phyloP scores from a whole-genome alignment of 257 asterid species.

The Solanum gracilifrons region DNA sequence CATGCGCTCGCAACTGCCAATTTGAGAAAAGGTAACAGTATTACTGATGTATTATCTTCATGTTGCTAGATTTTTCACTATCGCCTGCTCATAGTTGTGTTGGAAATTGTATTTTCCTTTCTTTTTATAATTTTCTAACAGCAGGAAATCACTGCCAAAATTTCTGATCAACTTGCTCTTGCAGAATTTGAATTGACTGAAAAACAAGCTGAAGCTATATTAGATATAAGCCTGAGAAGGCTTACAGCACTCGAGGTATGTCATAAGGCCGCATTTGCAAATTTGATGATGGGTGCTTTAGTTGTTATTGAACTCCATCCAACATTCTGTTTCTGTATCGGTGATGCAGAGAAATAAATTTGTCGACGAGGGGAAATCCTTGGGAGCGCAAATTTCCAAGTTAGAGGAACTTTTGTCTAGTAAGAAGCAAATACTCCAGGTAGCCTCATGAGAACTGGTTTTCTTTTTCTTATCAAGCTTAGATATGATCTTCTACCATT shows the following conservation, averaged over 20 bases:
- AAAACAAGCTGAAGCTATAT: slow-evolving; percentile 89
- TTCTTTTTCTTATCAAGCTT: not conserved
- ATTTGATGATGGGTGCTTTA: slow-evolving; percentile 2
- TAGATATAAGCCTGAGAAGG: slow-evolving; percentile 94
- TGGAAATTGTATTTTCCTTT: not conserved
- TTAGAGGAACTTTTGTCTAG: slow-evolving; percentile 78
- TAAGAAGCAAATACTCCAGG: slow-evolving; percentile 70
- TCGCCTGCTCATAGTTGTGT: not conserved
- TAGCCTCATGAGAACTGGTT: slow-evolving; percentile 6
- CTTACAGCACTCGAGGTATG: slow-evolving; percentile 84
- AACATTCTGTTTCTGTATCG: not conserved
- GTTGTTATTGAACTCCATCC: not conserved
- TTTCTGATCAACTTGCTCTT: slow-evolving; percentile 2
- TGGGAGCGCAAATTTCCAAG: slow-evolving; percentile 65
- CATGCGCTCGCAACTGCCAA: slow-evolving; percentile 46
- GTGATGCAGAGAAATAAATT: slow-evolving; percentile 76
- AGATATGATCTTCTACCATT: not conserved
- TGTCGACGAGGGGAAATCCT: slow-evolving; percentile 67
- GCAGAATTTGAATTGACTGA: slow-evolving; percentile 79
- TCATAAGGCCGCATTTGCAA: not conserved
- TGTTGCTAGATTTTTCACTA: not conserved
- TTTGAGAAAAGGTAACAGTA: slow-evolving; percentile 56
- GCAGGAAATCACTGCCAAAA: not conserved
- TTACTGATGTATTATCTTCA: not conserved
- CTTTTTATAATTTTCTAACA: not conserved